Percentiles rank a stretch among this genome's conserved stretches.
Evolutionary conservation across 768 basidiomycete genomes (phyloP).

Genomic region (Pholiota molesta): DNA sequence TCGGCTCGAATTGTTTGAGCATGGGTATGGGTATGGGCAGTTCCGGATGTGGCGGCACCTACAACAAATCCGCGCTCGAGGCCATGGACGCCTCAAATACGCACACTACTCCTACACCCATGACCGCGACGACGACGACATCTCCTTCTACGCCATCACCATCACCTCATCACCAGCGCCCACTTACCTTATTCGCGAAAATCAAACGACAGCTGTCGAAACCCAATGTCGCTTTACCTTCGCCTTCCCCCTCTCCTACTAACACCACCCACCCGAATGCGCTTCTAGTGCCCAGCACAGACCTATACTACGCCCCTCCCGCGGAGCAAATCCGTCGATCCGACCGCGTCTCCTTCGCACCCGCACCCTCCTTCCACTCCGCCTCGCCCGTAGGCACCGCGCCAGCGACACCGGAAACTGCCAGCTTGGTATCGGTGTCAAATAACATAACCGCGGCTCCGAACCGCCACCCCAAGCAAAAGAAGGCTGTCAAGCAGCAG

Average conservation of each 20-base stretch:
- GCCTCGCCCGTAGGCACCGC: background rate
- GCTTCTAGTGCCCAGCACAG: background rate
- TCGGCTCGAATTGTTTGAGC: constrained; percentile 2
- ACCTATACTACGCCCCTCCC: background rate
- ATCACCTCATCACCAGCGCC: background rate
- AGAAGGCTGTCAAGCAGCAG: background rate
- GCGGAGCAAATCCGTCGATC: background rate
- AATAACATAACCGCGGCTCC: background rate
- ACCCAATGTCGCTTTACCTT: background rate
- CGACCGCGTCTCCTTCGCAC: background rate
- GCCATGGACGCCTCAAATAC: background rate
- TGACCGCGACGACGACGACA: background rate
- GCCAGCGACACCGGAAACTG: background rate
- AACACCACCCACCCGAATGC: background rate
- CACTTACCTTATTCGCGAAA: constrained; percentile 5
- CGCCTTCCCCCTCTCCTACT: background rate
- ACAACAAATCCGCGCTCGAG: background rate
- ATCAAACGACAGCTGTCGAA: constrained; percentile 10
- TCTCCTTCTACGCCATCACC: background rate
- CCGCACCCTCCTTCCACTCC: background rate
- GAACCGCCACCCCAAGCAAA: background rate
- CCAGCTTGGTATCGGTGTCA: background rate
- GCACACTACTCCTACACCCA: background rate
- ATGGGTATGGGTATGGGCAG: background rate
- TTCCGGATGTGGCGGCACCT: background rate